Evolutionary conservation across 2,329 filamentous ascomycete species (phyloP).

Genomic region (Neonectria hederae): DNA sequence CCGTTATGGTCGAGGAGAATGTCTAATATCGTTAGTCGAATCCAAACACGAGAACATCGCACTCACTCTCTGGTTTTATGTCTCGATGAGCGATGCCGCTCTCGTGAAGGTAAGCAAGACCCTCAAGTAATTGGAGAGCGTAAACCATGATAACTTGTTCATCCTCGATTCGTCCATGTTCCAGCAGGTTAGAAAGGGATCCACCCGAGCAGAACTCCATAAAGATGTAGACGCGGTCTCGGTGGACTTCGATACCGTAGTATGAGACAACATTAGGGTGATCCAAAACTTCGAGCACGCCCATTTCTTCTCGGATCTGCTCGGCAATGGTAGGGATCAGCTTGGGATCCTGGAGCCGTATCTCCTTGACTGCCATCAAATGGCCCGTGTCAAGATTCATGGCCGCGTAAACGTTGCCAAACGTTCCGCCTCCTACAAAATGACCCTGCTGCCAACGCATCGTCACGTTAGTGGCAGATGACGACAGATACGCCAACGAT

Average conservation of each 20-base stretch:
- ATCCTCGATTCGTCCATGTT: constrained; percentile 97
- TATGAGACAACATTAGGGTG: constrained; percentile 98
- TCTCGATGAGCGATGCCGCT: constrained; percentile 93
- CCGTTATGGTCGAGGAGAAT: constrained; percentile 97
- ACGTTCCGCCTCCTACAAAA: constrained; percentile 95
- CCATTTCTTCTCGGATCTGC: constrained; percentile 97
- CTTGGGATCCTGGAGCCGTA: constrained; percentile 94
- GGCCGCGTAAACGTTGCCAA: constrained; percentile 95
- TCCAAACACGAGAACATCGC: background rate
- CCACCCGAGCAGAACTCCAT: constrained; percentile 99
- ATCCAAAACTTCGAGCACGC: constrained; percentile 91
- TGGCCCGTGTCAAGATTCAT: constrained; percentile 97
- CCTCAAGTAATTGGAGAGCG: constrained; percentile 91
- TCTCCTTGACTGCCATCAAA: constrained; percentile 98
- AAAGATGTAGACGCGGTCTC: constrained; percentile 99
- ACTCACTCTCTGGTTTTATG: constrained; percentile 95
- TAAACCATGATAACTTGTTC: constrained; percentile 98
- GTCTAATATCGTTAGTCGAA: constrained; percentile 60
- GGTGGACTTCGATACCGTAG: constrained; percentile 96
- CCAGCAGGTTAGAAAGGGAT: constrained; percentile 86
- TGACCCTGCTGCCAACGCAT: constrained; percentile 99
- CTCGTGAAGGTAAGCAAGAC: constrained; percentile 92
- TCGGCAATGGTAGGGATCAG: constrained; percentile 92
- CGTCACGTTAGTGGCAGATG: constrained; percentile 92
- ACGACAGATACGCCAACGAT: constrained; percentile 91